Conservation (phyloP, 2,329 filamentous ascomycete species). For the Arthrobotrys musiformis region DNA sequence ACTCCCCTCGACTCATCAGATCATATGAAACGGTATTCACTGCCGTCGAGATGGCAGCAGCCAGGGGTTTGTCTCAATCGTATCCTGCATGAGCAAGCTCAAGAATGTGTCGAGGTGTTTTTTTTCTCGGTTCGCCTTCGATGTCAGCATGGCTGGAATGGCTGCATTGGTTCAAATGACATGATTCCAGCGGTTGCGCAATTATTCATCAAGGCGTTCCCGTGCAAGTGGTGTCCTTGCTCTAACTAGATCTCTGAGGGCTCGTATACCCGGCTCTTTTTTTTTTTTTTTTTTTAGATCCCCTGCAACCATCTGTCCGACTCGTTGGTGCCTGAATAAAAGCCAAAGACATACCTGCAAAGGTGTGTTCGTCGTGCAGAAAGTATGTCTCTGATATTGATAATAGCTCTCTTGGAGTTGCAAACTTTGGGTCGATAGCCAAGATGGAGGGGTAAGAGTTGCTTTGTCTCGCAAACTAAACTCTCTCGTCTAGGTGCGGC, state of each 20-base stretch:
- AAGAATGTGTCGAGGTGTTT: conserved; percentile 35
- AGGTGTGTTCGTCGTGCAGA: conserved; percentile 47
- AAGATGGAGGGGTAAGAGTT: conserved; percentile 38
- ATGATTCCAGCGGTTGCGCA: conserved; percentile 53
- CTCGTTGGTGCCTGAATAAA: conserved; percentile 47
- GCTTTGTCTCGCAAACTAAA: conserved; percentile 14
- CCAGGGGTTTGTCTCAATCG: conserved; percentile 48
- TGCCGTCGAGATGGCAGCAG: conserved; percentile 29
- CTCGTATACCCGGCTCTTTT: conserved; percentile 43
- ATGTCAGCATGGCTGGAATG: conserved; percentile 52
- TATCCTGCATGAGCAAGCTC: conserved; percentile 28
- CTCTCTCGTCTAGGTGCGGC: conserved; percentile 11
- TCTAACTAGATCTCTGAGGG: background rate
- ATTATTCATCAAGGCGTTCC: conserved; percentile 45
- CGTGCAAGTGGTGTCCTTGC: conserved; percentile 3
- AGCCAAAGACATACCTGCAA: conserved; percentile 29
- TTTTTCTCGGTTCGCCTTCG: conserved; percentile 36
- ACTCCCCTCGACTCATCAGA: conserved; percentile 12
- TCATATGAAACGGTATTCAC: conserved; percentile 49
- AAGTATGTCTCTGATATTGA: conserved; percentile 48
- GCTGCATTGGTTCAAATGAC: conserved; percentile 51
- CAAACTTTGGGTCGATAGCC: conserved; percentile 30
- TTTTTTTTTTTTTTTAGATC: conserved; percentile 39
- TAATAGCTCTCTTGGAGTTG: conserved; percentile 30
- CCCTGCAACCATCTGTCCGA: conserved; percentile 46